A percentile compares a stretch with the other conserved stretches of the same genome.
These are phyloP conservation scores for Globisporangium cederbergense DNA, from an alignment of 352 stramenopile genomes.

Conservation along the genomic window DNA sequence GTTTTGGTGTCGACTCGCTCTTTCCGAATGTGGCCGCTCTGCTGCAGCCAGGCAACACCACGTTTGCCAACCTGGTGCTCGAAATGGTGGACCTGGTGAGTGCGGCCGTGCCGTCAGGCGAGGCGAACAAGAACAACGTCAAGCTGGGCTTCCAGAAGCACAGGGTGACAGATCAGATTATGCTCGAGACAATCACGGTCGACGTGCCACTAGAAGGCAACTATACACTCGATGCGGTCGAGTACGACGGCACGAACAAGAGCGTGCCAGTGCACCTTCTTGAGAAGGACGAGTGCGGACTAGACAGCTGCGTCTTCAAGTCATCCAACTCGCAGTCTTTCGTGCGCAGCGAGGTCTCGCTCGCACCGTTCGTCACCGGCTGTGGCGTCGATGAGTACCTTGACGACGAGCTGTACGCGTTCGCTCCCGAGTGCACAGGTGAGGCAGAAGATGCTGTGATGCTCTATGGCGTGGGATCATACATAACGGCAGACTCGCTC, in stretches of 20 bases:
- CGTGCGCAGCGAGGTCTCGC: conserved; percentile 13
- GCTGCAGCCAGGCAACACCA: conserved; percentile 1
- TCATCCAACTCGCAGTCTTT: conserved; percentile 13
- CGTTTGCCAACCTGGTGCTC: conserved; percentile 15
- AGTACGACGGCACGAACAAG: conserved; percentile 7
- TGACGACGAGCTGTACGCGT: conserved; percentile 11
- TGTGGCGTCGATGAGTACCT: neutral
- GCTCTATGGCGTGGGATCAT: conserved; percentile 18
- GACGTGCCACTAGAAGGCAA: conserved; percentile 17
- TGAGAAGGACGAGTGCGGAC: conserved; percentile 11
- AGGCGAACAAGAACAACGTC: conserved; percentile 2
- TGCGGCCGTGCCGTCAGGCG: conserved; percentile 2
- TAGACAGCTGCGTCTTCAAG: conserved; percentile 16
- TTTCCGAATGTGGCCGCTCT: conserved; percentile 6
- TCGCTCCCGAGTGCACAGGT: conserved; percentile 1
- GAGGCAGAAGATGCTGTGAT: conserved; percentile 6
- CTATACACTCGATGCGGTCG: conserved; percentile 9
- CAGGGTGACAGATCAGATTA: conserved; percentile 13
- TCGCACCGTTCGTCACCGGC: conserved; percentile 12
- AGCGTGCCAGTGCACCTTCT: conserved; percentile 10
- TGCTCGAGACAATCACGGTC: conserved; percentile 18
- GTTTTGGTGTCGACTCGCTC: conserved; percentile 5
- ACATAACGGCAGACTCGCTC: conserved; percentile 17
- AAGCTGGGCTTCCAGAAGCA: conserved; percentile 16
- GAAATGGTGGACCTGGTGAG: conserved; percentile 8